phyloP scores from a whole-genome alignment of 495 filamentous ascomycete genomes.

The Aspergillus ellipticus region DNA sequence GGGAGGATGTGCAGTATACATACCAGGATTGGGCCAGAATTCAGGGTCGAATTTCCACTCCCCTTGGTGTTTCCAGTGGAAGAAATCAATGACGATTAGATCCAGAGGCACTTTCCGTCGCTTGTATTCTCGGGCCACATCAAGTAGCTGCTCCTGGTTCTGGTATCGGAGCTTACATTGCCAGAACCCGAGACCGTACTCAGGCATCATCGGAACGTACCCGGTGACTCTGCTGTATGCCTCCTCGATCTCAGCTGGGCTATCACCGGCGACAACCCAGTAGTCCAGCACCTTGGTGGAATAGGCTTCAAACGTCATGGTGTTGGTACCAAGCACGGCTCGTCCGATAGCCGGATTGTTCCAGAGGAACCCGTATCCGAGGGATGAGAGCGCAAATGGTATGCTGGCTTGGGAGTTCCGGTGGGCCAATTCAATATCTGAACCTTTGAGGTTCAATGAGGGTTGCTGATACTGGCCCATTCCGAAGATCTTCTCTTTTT shows the following conservation, averaged over 20 bases:
- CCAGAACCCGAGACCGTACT: constrained; percentile 61
- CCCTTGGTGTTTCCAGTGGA: constrained; percentile 59
- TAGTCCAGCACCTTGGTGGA: constrained; percentile 53
- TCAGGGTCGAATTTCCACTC: constrained; percentile 55
- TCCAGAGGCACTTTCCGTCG: constrained; percentile 48
- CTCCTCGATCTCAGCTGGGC: constrained; percentile 48
- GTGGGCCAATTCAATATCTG: constrained; percentile 57
- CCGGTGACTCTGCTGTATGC: constrained; percentile 50
- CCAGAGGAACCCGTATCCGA: constrained; percentile 57
- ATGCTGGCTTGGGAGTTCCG: constrained; percentile 58
- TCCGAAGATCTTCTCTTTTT: constrained; percentile 54
- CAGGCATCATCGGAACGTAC: constrained; percentile 57
- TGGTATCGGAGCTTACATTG: constrained; percentile 59
- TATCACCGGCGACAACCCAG: constrained; percentile 55
- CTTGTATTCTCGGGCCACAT: constrained; percentile 51
- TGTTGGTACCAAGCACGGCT: constrained; percentile 52
- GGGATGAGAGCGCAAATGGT: constrained; percentile 51
- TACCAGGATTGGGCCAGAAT: constrained; percentile 55
- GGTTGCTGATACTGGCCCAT: constrained; percentile 64
- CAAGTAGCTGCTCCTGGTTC: constrained; percentile 54
- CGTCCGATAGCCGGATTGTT: constrained; percentile 56
- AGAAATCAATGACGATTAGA: constrained; percentile 58
- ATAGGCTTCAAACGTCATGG: constrained; percentile 56
- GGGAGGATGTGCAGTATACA: constrained; percentile 12
- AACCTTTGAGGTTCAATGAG: constrained; percentile 52